A percentile compares a stretch with the other conserved stretches of the same genome.
Conservation (phyloP, 371 early-diverging fungal genomes). For the Mucor circinelloides region DNA sequence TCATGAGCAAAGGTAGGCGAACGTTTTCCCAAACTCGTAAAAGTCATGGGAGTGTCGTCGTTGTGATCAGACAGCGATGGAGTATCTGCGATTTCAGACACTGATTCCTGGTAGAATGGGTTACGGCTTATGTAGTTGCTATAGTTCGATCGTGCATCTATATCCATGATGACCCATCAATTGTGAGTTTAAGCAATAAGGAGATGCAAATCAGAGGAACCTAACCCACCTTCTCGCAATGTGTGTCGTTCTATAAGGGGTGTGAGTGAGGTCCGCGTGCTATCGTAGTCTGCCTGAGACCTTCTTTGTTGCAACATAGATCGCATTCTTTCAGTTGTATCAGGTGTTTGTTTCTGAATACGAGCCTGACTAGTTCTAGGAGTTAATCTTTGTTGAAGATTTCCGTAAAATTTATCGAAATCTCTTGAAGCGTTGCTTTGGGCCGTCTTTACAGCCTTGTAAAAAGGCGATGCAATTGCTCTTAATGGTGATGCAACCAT, state of each 20-base stretch:
- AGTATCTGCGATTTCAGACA: constrained; percentile 15
- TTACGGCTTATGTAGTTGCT: constrained; percentile 2
- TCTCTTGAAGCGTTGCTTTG: constrained; percentile 19
- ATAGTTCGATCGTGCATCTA: constrained; percentile 7
- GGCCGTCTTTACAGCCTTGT: constrained; percentile 15
- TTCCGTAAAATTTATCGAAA: constrained; percentile 28
- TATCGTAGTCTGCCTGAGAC: background rate
- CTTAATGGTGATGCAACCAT: constrained; percentile 13
- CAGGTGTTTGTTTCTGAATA: constrained; percentile 13
- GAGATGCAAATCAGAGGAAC: background rate
- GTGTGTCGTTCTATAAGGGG: constrained; percentile 31
- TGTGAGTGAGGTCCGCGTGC: constrained; percentile 23
- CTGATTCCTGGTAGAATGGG: constrained; percentile 22
- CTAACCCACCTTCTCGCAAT: constrained; percentile 24
- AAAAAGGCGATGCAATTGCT: constrained; percentile 18
- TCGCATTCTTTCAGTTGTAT: constrained; percentile 7
- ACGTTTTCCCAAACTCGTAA: background rate
- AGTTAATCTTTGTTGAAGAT: constrained; percentile 15
- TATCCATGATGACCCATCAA: background rate
- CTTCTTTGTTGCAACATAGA: background rate
- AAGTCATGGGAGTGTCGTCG: constrained; percentile 4
- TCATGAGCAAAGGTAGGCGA: background rate
- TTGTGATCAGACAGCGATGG: constrained; percentile 10
- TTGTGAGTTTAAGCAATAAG: background rate
- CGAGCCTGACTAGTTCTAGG: constrained; percentile 21